Conservation (phyloP, 768 basidiomycete genomes). For the Termitomyces sp. region DNA sequence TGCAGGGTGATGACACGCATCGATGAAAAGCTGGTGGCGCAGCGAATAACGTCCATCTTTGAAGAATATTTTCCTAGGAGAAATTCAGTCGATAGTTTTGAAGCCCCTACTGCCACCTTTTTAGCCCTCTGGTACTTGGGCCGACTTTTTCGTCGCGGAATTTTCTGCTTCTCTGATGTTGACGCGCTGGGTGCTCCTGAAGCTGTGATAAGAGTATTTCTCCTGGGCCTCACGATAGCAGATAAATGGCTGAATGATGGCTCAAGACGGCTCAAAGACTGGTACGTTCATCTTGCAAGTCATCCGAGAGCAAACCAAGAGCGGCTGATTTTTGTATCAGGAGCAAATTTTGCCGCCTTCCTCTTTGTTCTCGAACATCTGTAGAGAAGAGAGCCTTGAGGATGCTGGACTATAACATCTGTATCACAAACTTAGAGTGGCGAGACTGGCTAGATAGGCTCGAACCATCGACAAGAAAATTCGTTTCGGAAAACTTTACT, state of each 20-base stretch:
- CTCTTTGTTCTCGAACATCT: slow-evolving; percentile 1
- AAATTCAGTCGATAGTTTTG: neutral
- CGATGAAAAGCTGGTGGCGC: slow-evolving; percentile 1
- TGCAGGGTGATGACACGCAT: neutral
- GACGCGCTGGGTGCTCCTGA: slow-evolving; percentile 36
- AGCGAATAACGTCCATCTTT: slow-evolving; percentile 6
- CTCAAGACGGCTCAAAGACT: slow-evolving; percentile 47
- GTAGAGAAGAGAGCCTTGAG: slow-evolving; percentile 11
- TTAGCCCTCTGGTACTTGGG: slow-evolving; percentile 59
- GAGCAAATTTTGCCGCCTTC: slow-evolving; percentile 11
- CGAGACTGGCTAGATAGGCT: slow-evolving; percentile 11
- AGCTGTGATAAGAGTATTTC: slow-evolving; percentile 44
- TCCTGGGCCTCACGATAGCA: slow-evolving; percentile 53
- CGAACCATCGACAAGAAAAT: slow-evolving; percentile 4
- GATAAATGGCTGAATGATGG: slow-evolving; percentile 64
- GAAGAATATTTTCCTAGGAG: neutral
- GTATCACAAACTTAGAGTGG: slow-evolving; percentile 14
- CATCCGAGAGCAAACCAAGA: neutral
- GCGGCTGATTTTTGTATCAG: neutral
- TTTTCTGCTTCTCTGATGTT: slow-evolving; percentile 34
- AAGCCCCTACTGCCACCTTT: slow-evolving; percentile 32
- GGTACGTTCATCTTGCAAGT: slow-evolving; percentile 31
- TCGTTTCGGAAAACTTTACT: neutral
- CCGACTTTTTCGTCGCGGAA: slow-evolving; percentile 43
- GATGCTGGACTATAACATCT: slow-evolving; percentile 14